phyloP scores from a whole-genome alignment of 257 asterid genomes.

The Solanum corneliomulleri region DNA sequence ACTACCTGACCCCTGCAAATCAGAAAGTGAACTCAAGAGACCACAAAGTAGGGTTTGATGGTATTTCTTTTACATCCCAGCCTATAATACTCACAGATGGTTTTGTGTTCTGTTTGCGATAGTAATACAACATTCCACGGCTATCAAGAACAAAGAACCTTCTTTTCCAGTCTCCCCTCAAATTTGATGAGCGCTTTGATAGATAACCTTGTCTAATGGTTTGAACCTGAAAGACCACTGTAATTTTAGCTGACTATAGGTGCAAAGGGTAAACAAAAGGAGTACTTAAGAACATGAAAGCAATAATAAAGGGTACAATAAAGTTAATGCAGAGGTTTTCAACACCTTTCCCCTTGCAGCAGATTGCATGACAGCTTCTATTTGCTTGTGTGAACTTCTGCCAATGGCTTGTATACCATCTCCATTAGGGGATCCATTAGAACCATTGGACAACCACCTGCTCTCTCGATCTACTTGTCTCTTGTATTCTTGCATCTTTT shows the following conservation, averaged over 20 bases:
- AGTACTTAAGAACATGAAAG: neutral
- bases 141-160: conserved; percentile 99
- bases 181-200: conserved; percentile 87
- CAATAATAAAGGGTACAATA: neutral
- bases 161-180: conserved; percentile 99
- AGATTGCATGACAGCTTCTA: conserved; percentile 98
- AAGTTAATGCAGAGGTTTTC: conserved; percentile 2
- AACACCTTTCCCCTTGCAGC: conserved; percentile 95
- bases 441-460: conserved; percentile 80
- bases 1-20: conserved; percentile 65
- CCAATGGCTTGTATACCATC: conserved; percentile 98
- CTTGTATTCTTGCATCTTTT: conserved; percentile 96
- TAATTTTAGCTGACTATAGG: conserved; percentile 15
- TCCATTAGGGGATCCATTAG: conserved; percentile 92
- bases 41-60: neutral
- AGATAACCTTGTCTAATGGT: conserved; percentile 99
- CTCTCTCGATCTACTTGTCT: conserved; percentile 92
- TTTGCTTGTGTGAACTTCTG: conserved; percentile 97
- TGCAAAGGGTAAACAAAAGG: neutral
- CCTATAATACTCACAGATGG: conserved; percentile 72
- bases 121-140: conserved; percentile 98
- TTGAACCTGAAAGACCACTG: conserved; percentile 66
- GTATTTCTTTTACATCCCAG: neutral
- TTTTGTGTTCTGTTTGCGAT: conserved; percentile 92
- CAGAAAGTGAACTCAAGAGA: neutral